Base-by-base conservation (phyloP, 2,329 filamentous ascomycete genomes). In the Lachnellula subtilissima region DNA sequence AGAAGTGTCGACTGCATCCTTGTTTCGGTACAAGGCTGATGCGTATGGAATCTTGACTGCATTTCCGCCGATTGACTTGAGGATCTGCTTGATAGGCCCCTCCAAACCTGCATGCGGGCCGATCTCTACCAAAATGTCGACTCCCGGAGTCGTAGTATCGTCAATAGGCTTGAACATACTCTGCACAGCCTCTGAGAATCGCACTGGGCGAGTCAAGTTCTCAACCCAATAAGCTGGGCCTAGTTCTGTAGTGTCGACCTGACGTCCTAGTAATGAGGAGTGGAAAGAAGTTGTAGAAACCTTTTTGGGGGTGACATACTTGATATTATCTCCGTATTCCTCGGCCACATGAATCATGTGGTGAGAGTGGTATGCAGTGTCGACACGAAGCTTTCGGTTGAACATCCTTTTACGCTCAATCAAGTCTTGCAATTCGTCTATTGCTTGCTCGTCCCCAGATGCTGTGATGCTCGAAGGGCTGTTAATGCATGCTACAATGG, bases 1-100 rank as follows among this genome's bases (percentile, higher is more conserved):
- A 1, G 75, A 72, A 0, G 73, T 72, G 14, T 75, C 72, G 1
- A 78, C 76, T 1, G 77, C 76, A 49, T 79, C 72, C 52, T 79
- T 76, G 22, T 79, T 78, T 35, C 82, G 77, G 3, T 79, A 64
- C 2, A 88, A 76, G 0, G 72, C 72, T 70, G 28, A 58, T 3
- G 49, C 36, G 37, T 68, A 69, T 14, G 57, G 54, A 14, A 76
- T 68, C 57, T 75, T 75, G 45, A 71, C 69, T 0, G 73, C 73
- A 37, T 73, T 71, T 3, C 71, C 70, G 42, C 74, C 74, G 7
- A 76, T 71, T 1, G 67, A 67, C 60, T 78, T 78, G 59, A 68
- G 5, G 66, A 72, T 64, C 40, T 71, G 63, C 4, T 64, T 65
- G 9, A 71, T 59, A 3, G 73, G 73, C 0, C 69, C 71, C 14